Base-by-base conservation (phyloP, 164 flowering plant genomes). In the Echeveria elegans region DNA sequence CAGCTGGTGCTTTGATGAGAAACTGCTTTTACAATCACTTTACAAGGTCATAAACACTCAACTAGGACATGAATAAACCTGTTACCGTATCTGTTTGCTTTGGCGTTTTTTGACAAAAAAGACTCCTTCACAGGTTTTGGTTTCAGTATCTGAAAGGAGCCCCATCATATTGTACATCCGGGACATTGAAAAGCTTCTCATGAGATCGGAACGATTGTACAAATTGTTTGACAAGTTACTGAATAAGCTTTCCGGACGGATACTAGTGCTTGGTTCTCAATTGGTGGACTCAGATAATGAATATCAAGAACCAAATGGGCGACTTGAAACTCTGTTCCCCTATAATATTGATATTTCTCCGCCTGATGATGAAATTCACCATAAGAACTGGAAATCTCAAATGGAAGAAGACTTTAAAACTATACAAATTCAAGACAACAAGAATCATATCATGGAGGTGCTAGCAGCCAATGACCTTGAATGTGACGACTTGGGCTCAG, bases 381-480 rank as follows among this genome's bases (percentile, higher is more conserved):
- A 76, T 64, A 68, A 60, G 38, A 74, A 59, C 75, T 82, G 85
- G 85, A 82, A 78, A 68, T 58, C 78, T 9, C 77, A 78, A 45
- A 71, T 82, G 36, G 83, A 82, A 70, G 81, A 82, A 67, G 85
- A 80, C 70, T 74, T 78, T 76, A 82, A 78, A 74, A 53, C 66
- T 56, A 63, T 79, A 29, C 80, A 76, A 66, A 69, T 73, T 64
- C 80, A 74, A 60, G 85, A 82, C 64, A 82, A 82, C 74, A 79
- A 70, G 64, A 82, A 80, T 66, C 85, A 82, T 58, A 78, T 82
- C 37, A 76, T 79, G 32, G 83, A 82, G 63, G 83, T 80, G 11
- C 80, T 82, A 26, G 80, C 85, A 23, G 78, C 75, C 40, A 82
- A 80, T 74, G 83, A 82, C 64, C 72, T 82, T 62, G 81, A 78